Base-by-base conservation (phyloP, 2,329 filamentous ascomycete genomes). In the Pyrenochaeta sp. region DNA sequence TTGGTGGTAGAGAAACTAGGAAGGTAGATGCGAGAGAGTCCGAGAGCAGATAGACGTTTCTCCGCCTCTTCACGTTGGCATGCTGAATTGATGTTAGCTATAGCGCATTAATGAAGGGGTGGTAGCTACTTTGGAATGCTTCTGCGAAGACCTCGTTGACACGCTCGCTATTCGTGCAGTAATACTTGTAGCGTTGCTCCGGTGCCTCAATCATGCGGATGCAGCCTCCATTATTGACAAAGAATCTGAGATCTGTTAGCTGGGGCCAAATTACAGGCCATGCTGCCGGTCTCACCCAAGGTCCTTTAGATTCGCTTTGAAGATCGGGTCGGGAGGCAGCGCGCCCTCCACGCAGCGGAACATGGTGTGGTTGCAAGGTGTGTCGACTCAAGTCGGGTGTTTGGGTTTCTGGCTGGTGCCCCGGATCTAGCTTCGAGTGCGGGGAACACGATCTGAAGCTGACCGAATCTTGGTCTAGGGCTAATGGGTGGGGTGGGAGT, bases 151-250 rank as follows among this genome's bases (percentile, higher is more conserved):
- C 77, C 27, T 87, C 81, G 67, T 96, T 96, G 72, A 87, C 80
- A 24, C 90, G 85, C n/a, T 82, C 76, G 68, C 90, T 91, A 57
- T 83, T 85, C 65, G 82, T 87, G 39, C 88, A 71, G 66, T 84
- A 86, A 77, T 81, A 96, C 56, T 89, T 81, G 76, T 90, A 96
- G 63, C 85, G 86, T 53, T 81, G 76, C 19, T 86, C 79, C 0
- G 87, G 85, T 23, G 90, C 75, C 15, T 81, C 75, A 41, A 89
- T 86, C 48, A 79, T 85, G 34, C 88, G 85, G 49, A 96, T 81
- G 61, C 93, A 84, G 55, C 93, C 89, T 0, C 84, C 71, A 0
- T 85, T 79, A 56, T 89, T 91, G 72, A 96, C 72, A 66, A 89
- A 92, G 72, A 91, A 95, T 29, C 90, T 92, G 47, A 4, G 11